Evolutionary conservation across 306 rosid species (phyloP).

Genomic region (Quercus glauca): DNA sequence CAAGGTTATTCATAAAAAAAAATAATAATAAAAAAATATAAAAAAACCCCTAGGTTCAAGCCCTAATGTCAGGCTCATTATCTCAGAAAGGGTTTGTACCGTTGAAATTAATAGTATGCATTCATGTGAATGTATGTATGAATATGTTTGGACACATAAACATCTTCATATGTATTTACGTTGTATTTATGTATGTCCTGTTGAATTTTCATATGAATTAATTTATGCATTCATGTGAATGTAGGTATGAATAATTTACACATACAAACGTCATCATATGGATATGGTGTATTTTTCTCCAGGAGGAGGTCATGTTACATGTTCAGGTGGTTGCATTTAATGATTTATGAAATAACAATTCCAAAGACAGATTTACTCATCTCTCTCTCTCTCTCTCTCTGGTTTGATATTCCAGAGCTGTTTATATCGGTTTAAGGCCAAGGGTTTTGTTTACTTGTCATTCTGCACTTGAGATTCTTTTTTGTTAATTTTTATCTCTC

Average conservation of each 20-base stretch:
- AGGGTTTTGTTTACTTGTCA: neutral
- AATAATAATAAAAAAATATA: neutral
- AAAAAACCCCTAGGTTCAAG: neutral
- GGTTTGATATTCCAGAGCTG: neutral
- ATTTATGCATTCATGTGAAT: too few species aligned
- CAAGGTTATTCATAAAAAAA: neutral
- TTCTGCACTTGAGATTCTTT: neutral
- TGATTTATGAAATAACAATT: neutral
- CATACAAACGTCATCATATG: too few species aligned
- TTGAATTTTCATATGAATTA: too few species aligned
- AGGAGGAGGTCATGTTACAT: too few species aligned
- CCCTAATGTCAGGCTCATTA: neutral
- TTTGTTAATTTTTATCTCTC: neutral
- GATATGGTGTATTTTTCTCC: too few species aligned
- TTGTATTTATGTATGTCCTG: too few species aligned
- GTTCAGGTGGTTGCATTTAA: too few species aligned
- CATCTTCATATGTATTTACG: too few species aligned
- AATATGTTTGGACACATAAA: too few species aligned
- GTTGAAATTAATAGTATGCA: neutral
- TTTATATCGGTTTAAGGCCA: neutral
- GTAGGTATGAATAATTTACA: too few species aligned
- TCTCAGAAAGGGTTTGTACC: neutral
- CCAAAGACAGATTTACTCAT: neutral
- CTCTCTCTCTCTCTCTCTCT: neutral
- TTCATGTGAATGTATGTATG: too few species aligned